A percentile compares a stretch with the other conserved stretches of the same genome.
These are phyloP conservation scores for rapeseed (Brassica napus) DNA, from an alignment of 345 rosid species.

Conservation along the genomic window Da-Ae NC_063448.1:56414501-56415000, in stretches of 20 bases:
- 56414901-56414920: not conserved
- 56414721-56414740: not conserved
- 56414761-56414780: not conserved
- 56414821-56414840: not conserved
- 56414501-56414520: constrained; percentile 18
- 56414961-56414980: not conserved
- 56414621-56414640: not conserved
- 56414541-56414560: constrained; percentile 13
- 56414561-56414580: not conserved
- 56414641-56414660: not conserved
- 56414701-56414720: not conserved
- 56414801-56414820: constrained; percentile 2
- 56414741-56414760: not conserved
- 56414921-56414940: not conserved
- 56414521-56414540: constrained; percentile 1
- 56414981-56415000: not conserved
- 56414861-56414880: not conserved
- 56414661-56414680: not conserved
- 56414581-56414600: not conserved
- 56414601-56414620: not conserved
- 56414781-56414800: not conserved
- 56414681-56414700: not conserved
- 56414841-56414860: not conserved
- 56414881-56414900: not conserved
- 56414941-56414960: not conserved